A percentile compares a stretch with the other conserved stretches of the same genome.
Evolutionary conservation across 139 green algal genomes (phyloP).

Genomic region (Edaphochlamys debaryana): DNA sequence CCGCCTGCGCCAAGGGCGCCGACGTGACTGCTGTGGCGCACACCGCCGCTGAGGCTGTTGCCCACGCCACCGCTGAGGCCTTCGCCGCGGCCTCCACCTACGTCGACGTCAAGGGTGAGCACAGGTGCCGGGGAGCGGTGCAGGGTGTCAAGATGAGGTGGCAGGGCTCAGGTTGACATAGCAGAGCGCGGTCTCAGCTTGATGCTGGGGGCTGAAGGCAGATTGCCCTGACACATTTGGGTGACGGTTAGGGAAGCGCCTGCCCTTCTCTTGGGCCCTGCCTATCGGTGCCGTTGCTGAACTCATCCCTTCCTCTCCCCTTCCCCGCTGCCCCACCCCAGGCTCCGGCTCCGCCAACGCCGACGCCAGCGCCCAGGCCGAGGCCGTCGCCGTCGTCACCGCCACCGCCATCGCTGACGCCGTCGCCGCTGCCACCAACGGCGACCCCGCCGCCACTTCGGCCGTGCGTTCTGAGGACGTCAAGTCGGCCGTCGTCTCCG

Average conservation of each 20-base stretch:
- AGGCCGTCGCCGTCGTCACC: background rate
- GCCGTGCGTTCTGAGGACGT: background rate
- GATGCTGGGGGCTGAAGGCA: too few relatives aligned
- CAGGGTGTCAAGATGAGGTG: background rate
- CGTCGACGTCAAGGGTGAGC: background rate
- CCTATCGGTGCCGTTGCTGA: too few relatives aligned
- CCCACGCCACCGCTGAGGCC: background rate
- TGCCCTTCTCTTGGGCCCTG: too few relatives aligned
- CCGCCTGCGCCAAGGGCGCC: background rate
- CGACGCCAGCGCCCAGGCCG: background rate
- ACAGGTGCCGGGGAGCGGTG: background rate
- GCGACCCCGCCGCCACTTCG: background rate
- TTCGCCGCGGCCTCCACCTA: background rate
- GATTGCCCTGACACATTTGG: background rate
- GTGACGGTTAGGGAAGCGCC: background rate
- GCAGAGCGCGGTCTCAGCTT: too few relatives aligned
- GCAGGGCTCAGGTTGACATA: too few relatives aligned
- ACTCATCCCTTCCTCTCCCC: too few relatives aligned
- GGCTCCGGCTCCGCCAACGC: background rate
- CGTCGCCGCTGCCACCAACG: background rate
- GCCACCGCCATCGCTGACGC: constrained; percentile 7
- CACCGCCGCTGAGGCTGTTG: background rate
- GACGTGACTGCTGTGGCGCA: background rate
- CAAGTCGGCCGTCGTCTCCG: background rate
- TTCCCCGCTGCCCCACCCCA: background rate